A percentile compares a stretch with the other conserved stretches of the same genome.
Conservation (phyloP, 257 asterid species). For the Nicotiana otophora region DNA sequence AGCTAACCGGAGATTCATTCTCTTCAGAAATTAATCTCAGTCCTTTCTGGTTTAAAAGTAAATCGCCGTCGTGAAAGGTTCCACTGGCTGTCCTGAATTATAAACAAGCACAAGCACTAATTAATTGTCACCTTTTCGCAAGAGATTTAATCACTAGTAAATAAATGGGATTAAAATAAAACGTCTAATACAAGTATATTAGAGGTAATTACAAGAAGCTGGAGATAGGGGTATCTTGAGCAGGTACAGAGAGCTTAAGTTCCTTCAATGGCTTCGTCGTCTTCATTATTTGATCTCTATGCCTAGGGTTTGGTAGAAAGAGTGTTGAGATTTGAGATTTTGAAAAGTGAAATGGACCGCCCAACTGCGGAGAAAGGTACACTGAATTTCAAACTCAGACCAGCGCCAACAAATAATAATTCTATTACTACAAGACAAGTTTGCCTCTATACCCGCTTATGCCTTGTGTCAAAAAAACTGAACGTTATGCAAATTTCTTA, state of each 20-base stretch:
- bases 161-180: not conserved
- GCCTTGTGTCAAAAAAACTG: no score
- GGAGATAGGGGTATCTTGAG: slow-evolving; percentile 75
- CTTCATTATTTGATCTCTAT: slow-evolving; percentile 43
- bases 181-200: not conserved
- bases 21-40: slow-evolving; percentile 70
- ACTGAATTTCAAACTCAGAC: slow-evolving; percentile 4
- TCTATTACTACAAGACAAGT: not conserved
- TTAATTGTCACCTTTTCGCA: not conserved
- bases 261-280: slow-evolving; percentile 75
- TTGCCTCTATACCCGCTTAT: not conserved
- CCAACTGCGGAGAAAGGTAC: not conserved
- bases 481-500: no score
- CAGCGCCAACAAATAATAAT: not conserved
- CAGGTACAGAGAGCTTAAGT: slow-evolving; percentile 84
- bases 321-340: not conserved
- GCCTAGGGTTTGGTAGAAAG: not conserved
- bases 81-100: slow-evolving; percentile 89
- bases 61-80: slow-evolving; percentile 90
- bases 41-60: slow-evolving; percentile 75
- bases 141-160: no score
- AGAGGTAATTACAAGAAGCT: slow-evolving; percentile 44
- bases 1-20: slow-evolving; percentile 48
- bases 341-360: slow-evolving; percentile 1
- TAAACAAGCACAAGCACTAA: not conserved